Conservation (phyloP, 1,284 basidiomycete genomes). For the Cutaneotrichosporon cyanovorans region DNA sequence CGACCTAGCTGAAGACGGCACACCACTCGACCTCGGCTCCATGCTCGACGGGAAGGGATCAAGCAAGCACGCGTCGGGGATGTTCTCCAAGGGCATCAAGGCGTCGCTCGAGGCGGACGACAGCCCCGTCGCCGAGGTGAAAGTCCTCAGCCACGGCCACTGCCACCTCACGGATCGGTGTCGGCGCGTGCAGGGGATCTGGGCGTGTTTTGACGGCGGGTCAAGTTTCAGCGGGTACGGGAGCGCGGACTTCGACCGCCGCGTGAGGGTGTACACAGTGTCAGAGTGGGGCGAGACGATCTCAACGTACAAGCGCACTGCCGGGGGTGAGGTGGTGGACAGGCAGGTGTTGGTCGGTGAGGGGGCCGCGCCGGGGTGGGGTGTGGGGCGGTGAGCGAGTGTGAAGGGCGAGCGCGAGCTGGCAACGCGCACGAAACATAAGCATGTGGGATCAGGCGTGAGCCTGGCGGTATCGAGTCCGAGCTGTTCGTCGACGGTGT, state of each 20-base stretch:
- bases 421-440: too few species aligned
- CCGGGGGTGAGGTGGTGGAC: constrained; percentile 63
- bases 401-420: too few species aligned
- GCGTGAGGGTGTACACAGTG: constrained; percentile 76
- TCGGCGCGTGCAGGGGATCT: constrained; percentile 69
- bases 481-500: too few species aligned
- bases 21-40: constrained; percentile 60
- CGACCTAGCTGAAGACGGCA: constrained; percentile 42
- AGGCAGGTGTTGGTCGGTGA: constrained; percentile 43
- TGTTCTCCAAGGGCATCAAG: constrained; percentile 71
- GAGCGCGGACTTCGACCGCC: constrained; percentile 72
- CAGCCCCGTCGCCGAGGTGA: constrained; percentile 42
- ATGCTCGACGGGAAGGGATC: constrained; percentile 53
- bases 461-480: too few species aligned
- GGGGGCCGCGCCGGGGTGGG: constrained; percentile 25
- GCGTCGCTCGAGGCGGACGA: constrained; percentile 38
- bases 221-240: constrained; percentile 83
- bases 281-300: constrained; percentile 84
- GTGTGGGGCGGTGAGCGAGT: too few species aligned
- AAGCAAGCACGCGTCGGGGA: constrained; percentile 65
- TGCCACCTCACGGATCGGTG: constrained; percentile 84
- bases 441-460: too few species aligned
- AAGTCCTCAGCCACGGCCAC: constrained; percentile 75
- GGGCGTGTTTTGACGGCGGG: constrained; percentile 89
- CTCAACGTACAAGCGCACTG: constrained; percentile 77